Evolutionary conservation across 345 rosid species (phyloP).

Genomic region (Orychophragmus violaceus): DNA sequence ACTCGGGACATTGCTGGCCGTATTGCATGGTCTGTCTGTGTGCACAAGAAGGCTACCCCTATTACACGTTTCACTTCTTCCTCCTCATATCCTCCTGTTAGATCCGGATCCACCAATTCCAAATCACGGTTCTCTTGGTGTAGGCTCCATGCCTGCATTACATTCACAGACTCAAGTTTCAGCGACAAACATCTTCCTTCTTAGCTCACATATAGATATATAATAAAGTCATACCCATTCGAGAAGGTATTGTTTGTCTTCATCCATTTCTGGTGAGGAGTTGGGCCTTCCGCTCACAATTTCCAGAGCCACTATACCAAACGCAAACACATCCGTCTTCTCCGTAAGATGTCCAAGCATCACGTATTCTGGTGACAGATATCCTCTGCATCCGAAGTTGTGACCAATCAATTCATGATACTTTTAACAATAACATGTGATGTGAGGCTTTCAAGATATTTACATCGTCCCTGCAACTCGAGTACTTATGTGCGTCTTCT

Average conservation of each 20-base stretch:
- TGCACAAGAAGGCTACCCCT: conserved; percentile 43
- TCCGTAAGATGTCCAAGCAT: conserved; percentile 70
- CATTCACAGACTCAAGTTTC: too few relatives aligned
- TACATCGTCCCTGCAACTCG: conserved; percentile 42
- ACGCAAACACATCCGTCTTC: conserved; percentile 66
- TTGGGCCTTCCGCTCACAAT: conserved; percentile 63
- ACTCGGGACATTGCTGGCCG: conserved; percentile 46
- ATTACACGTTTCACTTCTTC: conserved; percentile 43
- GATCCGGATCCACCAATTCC: conserved; percentile 37
- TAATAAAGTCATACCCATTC: conserved; percentile 42
- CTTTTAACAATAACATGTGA: too few relatives aligned
- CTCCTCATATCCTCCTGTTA: conserved; percentile 23
- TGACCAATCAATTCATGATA: too few relatives aligned
- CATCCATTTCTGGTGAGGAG: conserved; percentile 40
- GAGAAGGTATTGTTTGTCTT: conserved; percentile 55
- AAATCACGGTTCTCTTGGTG: conserved; percentile 32
- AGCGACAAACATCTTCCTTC: neutral
- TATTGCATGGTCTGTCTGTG: conserved; percentile 33
- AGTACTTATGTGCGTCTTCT: conserved; percentile 38
- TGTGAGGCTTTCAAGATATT: neutral
- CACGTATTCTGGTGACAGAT: conserved; percentile 71
- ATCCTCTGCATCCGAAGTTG: conserved; percentile 58
- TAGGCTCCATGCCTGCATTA: neutral
- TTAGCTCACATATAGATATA: neutral
- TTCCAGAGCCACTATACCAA: conserved; percentile 61